Conservation (phyloP, 352 stramenopile genomes). For the Phytophthora cactorum region DNA sequence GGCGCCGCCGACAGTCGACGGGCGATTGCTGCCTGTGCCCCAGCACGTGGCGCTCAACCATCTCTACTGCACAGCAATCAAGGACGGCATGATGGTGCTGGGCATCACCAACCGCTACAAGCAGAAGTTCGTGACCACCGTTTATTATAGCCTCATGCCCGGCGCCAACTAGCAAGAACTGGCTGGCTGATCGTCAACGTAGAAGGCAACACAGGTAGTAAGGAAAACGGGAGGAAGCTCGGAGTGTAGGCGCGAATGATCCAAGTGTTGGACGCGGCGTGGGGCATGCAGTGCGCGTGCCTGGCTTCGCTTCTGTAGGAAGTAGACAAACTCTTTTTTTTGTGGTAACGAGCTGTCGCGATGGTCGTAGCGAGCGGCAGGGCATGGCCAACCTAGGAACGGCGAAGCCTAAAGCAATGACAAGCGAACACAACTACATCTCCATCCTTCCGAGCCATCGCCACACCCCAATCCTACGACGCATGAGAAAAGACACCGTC, state of each 20-base stretch:
- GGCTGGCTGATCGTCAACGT: neutral
- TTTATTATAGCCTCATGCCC: conserved; percentile 97
- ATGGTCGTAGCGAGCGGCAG: conserved; percentile 27
- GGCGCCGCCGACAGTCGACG: conserved; percentile 94
- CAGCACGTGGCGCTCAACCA: conserved; percentile 99
- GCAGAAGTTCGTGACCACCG: conserved; percentile 98
- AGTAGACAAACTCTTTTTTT: conserved; percentile 43
- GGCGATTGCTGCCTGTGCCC: conserved; percentile 94
- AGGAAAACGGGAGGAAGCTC: conserved; percentile 30
- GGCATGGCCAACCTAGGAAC: conserved; percentile 41
- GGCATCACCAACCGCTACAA: conserved; percentile 98
- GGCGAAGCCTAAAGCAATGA: conserved; percentile 44
- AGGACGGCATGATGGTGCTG: conserved; percentile 99
- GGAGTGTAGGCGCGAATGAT: conserved; percentile 40
- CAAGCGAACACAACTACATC: conserved; percentile 30
- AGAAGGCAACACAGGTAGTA: conserved; percentile 28
- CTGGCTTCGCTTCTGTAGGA: conserved; percentile 38
- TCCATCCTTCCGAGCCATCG: conserved; percentile 27
- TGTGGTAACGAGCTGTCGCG: conserved; percentile 36
- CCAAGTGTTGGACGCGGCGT: conserved; percentile 49
- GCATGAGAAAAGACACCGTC: conserved; percentile 17
- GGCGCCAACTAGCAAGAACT: conserved; percentile 64
- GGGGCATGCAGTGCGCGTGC: conserved; percentile 37
- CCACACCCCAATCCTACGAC: conserved; percentile 19
- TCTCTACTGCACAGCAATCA: conserved; percentile 99